These are phyloP conservation scores for Leptographium radiaticola DNA, from an alignment of 2,329 filamentous ascomycete species.

Conservation along the genomic window DNA sequence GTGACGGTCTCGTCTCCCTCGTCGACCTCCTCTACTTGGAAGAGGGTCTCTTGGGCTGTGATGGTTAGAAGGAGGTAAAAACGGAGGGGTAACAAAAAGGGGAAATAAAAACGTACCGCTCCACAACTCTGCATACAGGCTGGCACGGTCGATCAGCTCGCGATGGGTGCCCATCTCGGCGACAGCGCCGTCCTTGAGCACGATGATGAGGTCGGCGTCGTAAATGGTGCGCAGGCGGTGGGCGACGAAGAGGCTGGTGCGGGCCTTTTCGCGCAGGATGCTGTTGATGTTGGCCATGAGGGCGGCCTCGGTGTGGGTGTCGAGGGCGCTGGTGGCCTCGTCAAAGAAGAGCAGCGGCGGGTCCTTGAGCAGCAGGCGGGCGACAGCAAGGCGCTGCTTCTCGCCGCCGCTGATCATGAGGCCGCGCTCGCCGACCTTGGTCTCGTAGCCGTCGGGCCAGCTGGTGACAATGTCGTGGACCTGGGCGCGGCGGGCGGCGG, in stretches of 20 bases:
- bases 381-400: constrained; percentile 40
- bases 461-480: constrained; percentile 70
- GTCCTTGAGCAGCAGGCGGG: constrained; percentile 24
- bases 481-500: constrained; percentile 68
- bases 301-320: constrained; percentile 68
- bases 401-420: constrained; percentile 37
- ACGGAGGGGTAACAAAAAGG: background rate
- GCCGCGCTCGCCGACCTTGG: constrained; percentile 55
- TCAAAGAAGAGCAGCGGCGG: constrained; percentile 24
- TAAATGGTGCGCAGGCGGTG: constrained; percentile 88
- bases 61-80: background rate
- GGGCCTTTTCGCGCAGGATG: constrained; percentile 73
- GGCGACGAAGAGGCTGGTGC: constrained; percentile 91
- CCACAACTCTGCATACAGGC: constrained; percentile 84
- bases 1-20: constrained; percentile 5
- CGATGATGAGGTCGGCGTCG: constrained; percentile 86
- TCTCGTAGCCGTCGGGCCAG: constrained; percentile 82
- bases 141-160: constrained; percentile 63
- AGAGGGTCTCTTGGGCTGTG: constrained; percentile 12
- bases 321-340: constrained; percentile 14
- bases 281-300: constrained; percentile 86
- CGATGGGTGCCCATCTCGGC: constrained; percentile 81
- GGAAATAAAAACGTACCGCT: constrained; percentile 25
- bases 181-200: constrained; percentile 72
- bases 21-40: constrained; percentile 7